A percentile compares a stretch with the other conserved stretches of the same genome.
Evolutionary conservation across 495 filamentous ascomycete genomes (phyloP).

Genomic region (Parachaetomium inaequale): DNA sequence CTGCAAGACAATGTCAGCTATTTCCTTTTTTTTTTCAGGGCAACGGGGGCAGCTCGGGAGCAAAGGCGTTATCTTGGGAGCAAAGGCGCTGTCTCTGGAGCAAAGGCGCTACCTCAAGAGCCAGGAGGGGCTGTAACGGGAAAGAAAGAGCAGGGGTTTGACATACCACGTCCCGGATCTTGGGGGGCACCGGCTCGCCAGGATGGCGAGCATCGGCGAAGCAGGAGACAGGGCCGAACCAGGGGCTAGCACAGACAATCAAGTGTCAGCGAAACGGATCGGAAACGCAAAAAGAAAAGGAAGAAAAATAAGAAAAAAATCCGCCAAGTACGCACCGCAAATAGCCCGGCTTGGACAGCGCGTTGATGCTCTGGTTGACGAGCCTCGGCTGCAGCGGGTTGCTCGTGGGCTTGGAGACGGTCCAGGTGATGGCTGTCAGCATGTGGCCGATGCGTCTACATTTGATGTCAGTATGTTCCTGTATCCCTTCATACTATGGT

Average conservation of each 20-base stretch:
- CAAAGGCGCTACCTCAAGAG: no score
- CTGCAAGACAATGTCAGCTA: no score
- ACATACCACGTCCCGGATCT: slow-evolving; percentile 3
- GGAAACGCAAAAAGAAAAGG: background rate
- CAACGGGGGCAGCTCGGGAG: no score
- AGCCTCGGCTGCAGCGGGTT: background rate
- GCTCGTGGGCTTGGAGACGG: background rate
- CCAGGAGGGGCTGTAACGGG: no score
- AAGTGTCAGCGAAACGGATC: background rate
- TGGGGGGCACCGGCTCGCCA: background rate
- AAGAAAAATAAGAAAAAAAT: background rate
- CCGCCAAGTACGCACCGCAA: slow-evolving; percentile 12
- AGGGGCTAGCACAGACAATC: background rate
- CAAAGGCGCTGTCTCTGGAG: no score
- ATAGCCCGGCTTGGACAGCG: slow-evolving; percentile 4
- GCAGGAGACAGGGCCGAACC: background rate
- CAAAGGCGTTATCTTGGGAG: no score
- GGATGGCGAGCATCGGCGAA: background rate
- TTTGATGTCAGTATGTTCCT: background rate
- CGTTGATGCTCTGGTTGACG: slow-evolving; percentile 12
- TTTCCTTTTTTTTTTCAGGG: no score
- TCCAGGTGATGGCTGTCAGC: background rate
- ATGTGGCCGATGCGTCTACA: background rate
- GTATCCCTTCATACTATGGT: background rate
- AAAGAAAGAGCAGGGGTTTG: no score